Evolutionary conservation across 805 yeast genomes (phyloP), one percentile per base, ranked within the genome.

Genomic region (Pichia californica): DNA sequence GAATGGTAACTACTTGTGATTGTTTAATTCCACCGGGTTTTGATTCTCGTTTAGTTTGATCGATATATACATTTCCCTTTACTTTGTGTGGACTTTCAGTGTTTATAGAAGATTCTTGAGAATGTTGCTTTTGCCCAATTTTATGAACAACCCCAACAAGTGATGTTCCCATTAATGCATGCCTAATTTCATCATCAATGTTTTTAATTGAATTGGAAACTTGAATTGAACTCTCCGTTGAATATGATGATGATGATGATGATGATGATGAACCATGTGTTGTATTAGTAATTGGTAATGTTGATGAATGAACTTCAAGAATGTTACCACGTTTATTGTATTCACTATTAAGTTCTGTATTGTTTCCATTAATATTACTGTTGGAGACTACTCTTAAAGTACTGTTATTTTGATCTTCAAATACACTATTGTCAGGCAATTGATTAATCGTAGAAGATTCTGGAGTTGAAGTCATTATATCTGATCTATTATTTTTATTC

Each of bases 161-260:
- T 7, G 45, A 35, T 9, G 47, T 23, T 14, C 26, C 26, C 15
- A 36, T 3, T 11, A 44, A 2, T 5, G 36, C n/a, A 7, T 37
- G n/a, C 11, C 30, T 31, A n/a, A 44, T 18, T 36, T 44, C 47
- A 20, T 44, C 38, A 29, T 44, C 47, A 7, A 44, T 44, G 27
- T 44, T 37, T 33, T 44, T 40, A 23, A 36, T 27, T 5, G 25
- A 27, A n/a, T 37, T 38, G 1, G 42, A 43, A 8, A 33, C 38
- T 16, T 38, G 43, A 16, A 33, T 35, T 16, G 39, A 31, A 27
- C 21, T 28, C 2, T 16, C 25, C 7, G 36, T 27, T 23, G 29
- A 23, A 29, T 36, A 23, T 29, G 37, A 19, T 7, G 15, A 7
- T 14, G 36, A 14, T 4, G 42, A 23, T 29, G 37, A 19, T 7